These are phyloP conservation scores for Tolypocladium sp. DNA, from an alignment of 2,329 filamentous ascomycete genomes.

Conservation along the genomic window DNA sequence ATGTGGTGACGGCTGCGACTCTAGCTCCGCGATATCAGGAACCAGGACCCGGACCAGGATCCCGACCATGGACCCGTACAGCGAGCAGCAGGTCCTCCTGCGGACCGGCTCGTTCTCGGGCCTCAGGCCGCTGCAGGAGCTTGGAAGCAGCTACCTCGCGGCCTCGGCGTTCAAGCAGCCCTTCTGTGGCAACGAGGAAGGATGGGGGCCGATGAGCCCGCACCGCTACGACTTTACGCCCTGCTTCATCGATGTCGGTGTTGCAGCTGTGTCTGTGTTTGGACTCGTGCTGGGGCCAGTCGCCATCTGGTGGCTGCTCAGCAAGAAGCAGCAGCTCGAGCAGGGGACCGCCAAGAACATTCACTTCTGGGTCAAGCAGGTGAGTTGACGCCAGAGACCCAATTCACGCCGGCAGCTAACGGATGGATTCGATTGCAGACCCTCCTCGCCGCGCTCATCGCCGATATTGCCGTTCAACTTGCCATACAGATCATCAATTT, in stretches of 20 bases:
- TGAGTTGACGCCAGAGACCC: conserved; percentile 23
- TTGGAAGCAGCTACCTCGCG: conserved; percentile 53
- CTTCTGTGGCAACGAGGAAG: conserved; percentile 81
- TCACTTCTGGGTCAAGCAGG: conserved; percentile 91
- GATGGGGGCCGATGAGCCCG: conserved; percentile 89
- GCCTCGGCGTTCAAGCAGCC: conserved; percentile 49
- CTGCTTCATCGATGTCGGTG: conserved; percentile 91
- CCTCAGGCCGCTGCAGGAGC: conserved; percentile 37
- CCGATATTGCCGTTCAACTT: conserved; percentile 62
- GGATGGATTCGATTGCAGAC: conserved; percentile 18
- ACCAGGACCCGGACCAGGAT: neutral
- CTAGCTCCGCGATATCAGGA: conserved; percentile 9
- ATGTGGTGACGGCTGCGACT: conserved; percentile 7
- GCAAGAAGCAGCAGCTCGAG: conserved; percentile 48
- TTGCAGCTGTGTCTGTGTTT: conserved; percentile 68
- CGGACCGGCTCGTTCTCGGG: conserved; percentile 55
- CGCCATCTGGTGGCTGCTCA: conserved; percentile 72
- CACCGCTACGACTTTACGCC: conserved; percentile 90
- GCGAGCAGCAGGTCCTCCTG: conserved; percentile 37
- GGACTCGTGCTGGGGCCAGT: conserved; percentile 69
- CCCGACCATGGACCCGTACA: conserved; percentile 19
- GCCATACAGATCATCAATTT: conserved; percentile 66
- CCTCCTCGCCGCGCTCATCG: conserved; percentile 59
- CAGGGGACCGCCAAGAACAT: conserved; percentile 68
- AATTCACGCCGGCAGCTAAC: neutral